Evolutionary conservation across 495 filamentous ascomycete genomes (phyloP).

Genomic region (Aspergillus cristatus): DNA sequence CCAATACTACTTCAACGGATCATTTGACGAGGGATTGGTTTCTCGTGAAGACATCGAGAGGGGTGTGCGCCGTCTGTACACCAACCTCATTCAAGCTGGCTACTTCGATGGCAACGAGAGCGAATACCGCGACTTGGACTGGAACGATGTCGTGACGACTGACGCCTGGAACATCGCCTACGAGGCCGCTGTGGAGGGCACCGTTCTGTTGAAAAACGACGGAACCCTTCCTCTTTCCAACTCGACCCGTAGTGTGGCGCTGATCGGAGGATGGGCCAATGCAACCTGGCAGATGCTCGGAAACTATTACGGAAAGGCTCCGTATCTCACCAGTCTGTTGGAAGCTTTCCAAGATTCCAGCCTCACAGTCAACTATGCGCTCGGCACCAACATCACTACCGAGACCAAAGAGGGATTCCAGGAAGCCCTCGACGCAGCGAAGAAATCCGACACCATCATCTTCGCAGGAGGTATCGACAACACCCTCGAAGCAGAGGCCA

Average conservation of each 20-base stretch:
- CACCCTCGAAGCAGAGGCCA: slow-evolving; percentile 44
- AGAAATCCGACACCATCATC: slow-evolving; percentile 45
- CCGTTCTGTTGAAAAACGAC: slow-evolving; percentile 55
- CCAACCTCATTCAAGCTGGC: slow-evolving; percentile 44
- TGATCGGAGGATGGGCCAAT: slow-evolving; percentile 52
- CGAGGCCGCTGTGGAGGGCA: slow-evolving; percentile 49
- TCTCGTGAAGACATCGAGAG: slow-evolving; percentile 42
- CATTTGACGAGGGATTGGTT: slow-evolving; percentile 38
- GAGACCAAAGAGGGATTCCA: slow-evolving; percentile 29
- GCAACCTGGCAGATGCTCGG: slow-evolving; percentile 53
- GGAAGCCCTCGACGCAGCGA: slow-evolving; percentile 37
- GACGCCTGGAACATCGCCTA: slow-evolving; percentile 47
- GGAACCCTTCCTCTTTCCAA: slow-evolving; percentile 41
- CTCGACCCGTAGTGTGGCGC: slow-evolving; percentile 34
- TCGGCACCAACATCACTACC: slow-evolving; percentile 33
- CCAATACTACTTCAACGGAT: slow-evolving; percentile 37
- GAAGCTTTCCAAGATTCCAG: slow-evolving; percentile 34
- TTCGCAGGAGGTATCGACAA: slow-evolving; percentile 51
- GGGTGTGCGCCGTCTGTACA: slow-evolving; percentile 46
- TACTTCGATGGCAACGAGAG: slow-evolving; percentile 47
- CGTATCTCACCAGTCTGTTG: slow-evolving; percentile 46
- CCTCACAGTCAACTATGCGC: slow-evolving; percentile 40
- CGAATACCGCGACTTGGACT: slow-evolving; percentile 42
- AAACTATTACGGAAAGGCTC: slow-evolving; percentile 48
- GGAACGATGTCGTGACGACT: slow-evolving; percentile 42